Evolutionary conservation across 306 rosid species (phyloP).

Genomic region (Sesbania bispinosa): DNA sequence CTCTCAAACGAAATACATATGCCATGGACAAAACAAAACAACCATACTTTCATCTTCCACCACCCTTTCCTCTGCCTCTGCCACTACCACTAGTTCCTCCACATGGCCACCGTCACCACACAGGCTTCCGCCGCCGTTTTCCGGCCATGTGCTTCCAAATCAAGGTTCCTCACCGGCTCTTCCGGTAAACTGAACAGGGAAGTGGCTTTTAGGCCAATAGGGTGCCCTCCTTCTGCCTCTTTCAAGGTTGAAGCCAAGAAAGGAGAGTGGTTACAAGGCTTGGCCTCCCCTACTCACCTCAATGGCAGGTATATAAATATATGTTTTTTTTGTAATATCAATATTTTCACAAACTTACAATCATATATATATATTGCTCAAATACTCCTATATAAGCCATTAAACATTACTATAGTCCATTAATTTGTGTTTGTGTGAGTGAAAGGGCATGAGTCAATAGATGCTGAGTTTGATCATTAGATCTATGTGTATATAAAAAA

Average conservation of each 20-base stretch:
- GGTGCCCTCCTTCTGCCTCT: slow-evolving; percentile 43
- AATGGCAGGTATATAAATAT: slow-evolving; percentile 55
- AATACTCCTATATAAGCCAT: too few relatives aligned
- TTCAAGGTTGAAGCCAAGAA: slow-evolving; percentile 82
- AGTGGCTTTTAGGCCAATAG: slow-evolving; percentile 50
- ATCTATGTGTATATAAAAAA: too few relatives aligned
- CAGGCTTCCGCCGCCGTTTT: slow-evolving; percentile 88
- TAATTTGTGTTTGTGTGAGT: too few relatives aligned
- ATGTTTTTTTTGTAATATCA: too few relatives aligned
- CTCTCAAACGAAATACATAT: slow-evolving; percentile 40
- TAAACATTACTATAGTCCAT: background rate
- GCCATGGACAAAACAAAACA: slow-evolving; percentile 34
- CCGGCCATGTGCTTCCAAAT: slow-evolving; percentile 58
- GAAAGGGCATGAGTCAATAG: too few relatives aligned
- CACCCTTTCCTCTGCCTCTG: background rate
- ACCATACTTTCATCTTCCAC: slow-evolving; percentile 2
- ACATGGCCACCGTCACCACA: slow-evolving; percentile 89
- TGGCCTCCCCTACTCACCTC: slow-evolving; percentile 80
- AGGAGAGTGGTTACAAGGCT: slow-evolving; percentile 97
- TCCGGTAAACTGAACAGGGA: slow-evolving; percentile 64
- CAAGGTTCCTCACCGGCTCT: slow-evolving; percentile 74
- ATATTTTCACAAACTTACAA: too few relatives aligned
- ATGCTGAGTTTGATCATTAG: too few relatives aligned
- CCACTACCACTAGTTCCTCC: background rate
- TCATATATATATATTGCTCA: too few relatives aligned